A percentile compares a stretch with the other conserved stretches of the same genome.
These are phyloP conservation scores for Tulasnella sp. DNA, from an alignment of 768 basidiomycete species.

Conservation along the genomic window DNA sequence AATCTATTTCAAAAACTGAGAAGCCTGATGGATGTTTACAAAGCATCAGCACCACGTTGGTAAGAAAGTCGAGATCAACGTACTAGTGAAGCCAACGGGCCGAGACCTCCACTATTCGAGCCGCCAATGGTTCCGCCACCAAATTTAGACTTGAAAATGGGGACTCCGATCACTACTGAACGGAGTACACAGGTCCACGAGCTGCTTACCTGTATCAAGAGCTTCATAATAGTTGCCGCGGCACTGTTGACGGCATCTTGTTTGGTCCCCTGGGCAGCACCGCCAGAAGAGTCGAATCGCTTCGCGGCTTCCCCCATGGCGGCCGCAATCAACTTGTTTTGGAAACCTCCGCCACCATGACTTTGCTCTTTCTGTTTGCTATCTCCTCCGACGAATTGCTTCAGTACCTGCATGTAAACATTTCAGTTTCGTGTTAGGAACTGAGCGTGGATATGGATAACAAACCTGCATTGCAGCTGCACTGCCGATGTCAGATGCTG, in stretches of 20 bases:
- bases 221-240: constrained; percentile 26
- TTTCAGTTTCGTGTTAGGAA: neutral
- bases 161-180: no score
- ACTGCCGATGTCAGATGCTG: constrained; percentile 51
- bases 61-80: no score
- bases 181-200: neutral
- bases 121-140: constrained; percentile 3
- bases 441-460: neutral
- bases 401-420: constrained; percentile 37
- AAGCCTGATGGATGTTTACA: no score
- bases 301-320: constrained; percentile 22
- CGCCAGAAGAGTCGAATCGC: constrained; percentile 28
- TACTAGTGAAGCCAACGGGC: no score
- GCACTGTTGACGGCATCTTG: constrained; percentile 29
- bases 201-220: constrained; percentile 25
- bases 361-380: neutral
- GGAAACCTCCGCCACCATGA: constrained; percentile 32
- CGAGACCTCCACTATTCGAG: neutral
- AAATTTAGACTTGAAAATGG: constrained; percentile 8
- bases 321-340: constrained; percentile 25
- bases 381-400: constrained; percentile 24
- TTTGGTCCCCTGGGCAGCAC: constrained; percentile 26
- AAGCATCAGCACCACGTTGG: no score
- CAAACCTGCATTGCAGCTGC: constrained; percentile 65
- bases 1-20: no score